Evolutionary conservation across 1,284 basidiomycete species (phyloP).

Genomic region (Coriolopsis trogii): DNA sequence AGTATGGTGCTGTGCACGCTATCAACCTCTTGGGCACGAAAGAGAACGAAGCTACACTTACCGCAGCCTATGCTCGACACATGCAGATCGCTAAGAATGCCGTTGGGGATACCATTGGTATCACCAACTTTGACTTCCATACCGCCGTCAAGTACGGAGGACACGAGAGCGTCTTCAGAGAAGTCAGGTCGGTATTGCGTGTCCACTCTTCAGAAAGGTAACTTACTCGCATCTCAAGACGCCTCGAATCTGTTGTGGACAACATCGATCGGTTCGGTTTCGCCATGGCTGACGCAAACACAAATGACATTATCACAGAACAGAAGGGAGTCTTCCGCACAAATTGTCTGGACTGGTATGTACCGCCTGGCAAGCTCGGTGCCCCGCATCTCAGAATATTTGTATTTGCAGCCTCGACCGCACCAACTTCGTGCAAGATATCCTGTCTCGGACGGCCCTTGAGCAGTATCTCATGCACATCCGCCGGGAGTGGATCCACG

Average conservation of each 20-base stretch:
- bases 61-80: constrained; percentile 81
- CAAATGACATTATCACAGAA: constrained; percentile 72
- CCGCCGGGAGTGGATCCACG: constrained; percentile 74
- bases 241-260: constrained; percentile 60
- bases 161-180: constrained; percentile 83
- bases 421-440: constrained; percentile 98
- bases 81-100: constrained; percentile 62
- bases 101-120: constrained; percentile 61
- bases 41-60: constrained; percentile 89
- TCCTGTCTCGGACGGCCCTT: constrained; percentile 78
- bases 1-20: constrained; percentile 82
- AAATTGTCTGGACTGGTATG: constrained; percentile 95
- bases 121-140: constrained; percentile 97
- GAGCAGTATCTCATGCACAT: constrained; percentile 75
- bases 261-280: constrained; percentile 86
- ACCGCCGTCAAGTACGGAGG: constrained; percentile 81
- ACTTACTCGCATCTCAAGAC: constrained; percentile 39
- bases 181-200: constrained; percentile 58
- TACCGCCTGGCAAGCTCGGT: not conserved
- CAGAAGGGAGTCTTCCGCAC: constrained; percentile 93
- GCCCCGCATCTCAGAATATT: not conserved
- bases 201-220: not conserved
- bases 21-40: constrained; percentile 89
- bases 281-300: constrained; percentile 71
- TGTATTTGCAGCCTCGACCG: constrained; percentile 86